A percentile compares a stretch with the other conserved stretches of the same genome.
Conservation (phyloP, 768 basidiomycete genomes). For the Trametes punicea region DNA sequence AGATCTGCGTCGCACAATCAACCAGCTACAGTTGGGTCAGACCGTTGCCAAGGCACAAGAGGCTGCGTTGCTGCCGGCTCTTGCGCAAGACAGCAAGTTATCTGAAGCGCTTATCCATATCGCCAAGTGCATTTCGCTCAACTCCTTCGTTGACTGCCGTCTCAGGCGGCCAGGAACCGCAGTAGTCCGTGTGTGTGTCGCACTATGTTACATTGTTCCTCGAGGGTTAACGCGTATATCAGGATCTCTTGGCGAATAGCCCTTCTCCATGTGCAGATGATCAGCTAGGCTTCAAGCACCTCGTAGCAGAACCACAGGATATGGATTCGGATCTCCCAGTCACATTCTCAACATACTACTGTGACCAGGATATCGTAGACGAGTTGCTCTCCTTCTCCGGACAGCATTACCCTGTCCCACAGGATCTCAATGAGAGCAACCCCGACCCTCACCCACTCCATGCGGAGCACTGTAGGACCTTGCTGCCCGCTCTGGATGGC, state of each 20-base stretch:
- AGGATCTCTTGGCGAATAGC: constrained; percentile 17
- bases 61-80: no score
- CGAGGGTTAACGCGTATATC: background rate
- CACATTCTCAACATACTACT: constrained; percentile 14
- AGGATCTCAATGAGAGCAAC: background rate
- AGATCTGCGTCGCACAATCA: constrained; percentile 15
- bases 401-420: background rate
- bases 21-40: constrained; percentile 14
- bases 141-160: constrained; percentile 7
- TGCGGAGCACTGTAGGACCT: constrained; percentile 3
- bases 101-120: background rate
- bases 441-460: background rate
- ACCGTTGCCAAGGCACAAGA: no score
- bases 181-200: constrained; percentile 5
- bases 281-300: constrained; percentile 18
- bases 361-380: constrained; percentile 10
- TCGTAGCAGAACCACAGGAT: constrained; percentile 3
- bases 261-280: constrained; percentile 12
- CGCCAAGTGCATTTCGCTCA: background rate
- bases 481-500: constrained; percentile 4
- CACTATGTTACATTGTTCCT: background rate
- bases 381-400: constrained; percentile 1
- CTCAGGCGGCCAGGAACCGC: constrained; percentile 5
- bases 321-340: constrained; percentile 7
- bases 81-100: no score